A percentile compares a stretch with the other conserved stretches of the same genome.
These are phyloP conservation scores for Pythium myriotylum DNA, from an alignment of 352 stramenopile genomes.

Conservation along the genomic window DNA sequence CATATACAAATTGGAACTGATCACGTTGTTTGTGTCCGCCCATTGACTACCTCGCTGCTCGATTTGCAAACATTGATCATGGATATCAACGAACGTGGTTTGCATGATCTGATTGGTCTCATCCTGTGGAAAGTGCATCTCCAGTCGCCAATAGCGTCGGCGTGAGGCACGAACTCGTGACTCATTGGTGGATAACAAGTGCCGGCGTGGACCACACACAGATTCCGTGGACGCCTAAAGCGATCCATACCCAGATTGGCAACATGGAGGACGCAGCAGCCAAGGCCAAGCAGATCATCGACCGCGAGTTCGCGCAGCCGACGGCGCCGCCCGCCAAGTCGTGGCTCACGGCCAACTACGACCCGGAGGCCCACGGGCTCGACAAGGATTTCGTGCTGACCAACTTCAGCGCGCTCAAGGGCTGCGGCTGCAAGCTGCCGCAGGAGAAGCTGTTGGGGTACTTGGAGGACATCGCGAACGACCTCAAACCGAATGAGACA, in stretches of 20 bases:
- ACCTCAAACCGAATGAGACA: slow-evolving; percentile 92
- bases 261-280: slow-evolving; percentile 54
- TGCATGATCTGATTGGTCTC: background rate
- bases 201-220: background rate
- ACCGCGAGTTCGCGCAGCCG: slow-evolving; percentile 48
- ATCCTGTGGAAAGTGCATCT: background rate
- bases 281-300: slow-evolving; percentile 65
- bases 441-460: slow-evolving; percentile 94
- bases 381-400: slow-evolving; percentile 80
- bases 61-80: background rate
- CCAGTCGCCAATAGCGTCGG: no score
- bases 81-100: background rate
- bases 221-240: no score
- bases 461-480: slow-evolving; percentile 85
- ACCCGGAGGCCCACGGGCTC: slow-evolving; percentile 64
- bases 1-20: no score
- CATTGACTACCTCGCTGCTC: background rate
- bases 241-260: background rate
- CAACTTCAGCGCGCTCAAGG: slow-evolving; percentile 91
- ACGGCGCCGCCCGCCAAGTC: background rate
- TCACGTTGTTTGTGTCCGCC: background rate
- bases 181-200: background rate
- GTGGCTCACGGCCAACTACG: slow-evolving; percentile 42
- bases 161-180: no score
- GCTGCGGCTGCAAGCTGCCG: slow-evolving; percentile 96